phyloP scores from a whole-genome alignment of 768 basidiomycete species.

The Gloeophyllum trabeum region DNA sequence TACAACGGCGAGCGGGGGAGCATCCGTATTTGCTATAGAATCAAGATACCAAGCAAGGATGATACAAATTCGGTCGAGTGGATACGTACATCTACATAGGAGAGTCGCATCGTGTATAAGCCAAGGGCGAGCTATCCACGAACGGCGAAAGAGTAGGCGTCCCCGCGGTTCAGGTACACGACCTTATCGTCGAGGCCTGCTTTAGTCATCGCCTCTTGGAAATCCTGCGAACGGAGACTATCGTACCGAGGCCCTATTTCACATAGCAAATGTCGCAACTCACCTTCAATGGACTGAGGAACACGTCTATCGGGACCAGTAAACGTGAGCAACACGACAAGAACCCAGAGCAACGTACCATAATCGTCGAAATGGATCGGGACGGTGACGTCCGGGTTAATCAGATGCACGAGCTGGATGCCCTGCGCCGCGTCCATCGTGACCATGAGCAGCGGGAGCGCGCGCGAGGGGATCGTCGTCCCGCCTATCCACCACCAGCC shows the following conservation, averaged over 20 bases:
- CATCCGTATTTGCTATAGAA: too few relatives aligned
- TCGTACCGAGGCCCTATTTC: too few relatives aligned
- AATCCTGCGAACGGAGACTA: constrained; percentile 9
- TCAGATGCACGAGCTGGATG: constrained; percentile 17
- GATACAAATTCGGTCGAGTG: too few relatives aligned
- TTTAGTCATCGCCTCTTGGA: constrained; percentile 16
- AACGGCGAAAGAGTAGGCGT: constrained; percentile 12
- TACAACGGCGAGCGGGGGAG: too few relatives aligned
- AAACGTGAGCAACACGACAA: constrained; percentile 1
- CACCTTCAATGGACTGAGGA: constrained; percentile 1
- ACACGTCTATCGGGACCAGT: neutral
- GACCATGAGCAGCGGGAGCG: constrained; percentile 12
- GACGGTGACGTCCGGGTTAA: constrained; percentile 20
- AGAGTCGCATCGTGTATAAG: constrained; percentile 7
- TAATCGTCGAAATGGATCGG: constrained; percentile 20
- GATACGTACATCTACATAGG: too few relatives aligned
- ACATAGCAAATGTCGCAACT: neutral
- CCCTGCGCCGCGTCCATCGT: constrained; percentile 24
- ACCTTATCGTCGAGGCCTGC: constrained; percentile 18
- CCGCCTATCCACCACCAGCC: constrained; percentile 5
- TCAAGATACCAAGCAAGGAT: too few relatives aligned
- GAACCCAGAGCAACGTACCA: constrained; percentile 18
- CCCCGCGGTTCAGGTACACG: constrained; percentile 18
- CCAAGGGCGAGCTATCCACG: neutral
- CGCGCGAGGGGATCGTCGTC: constrained; percentile 16